Conservation (phyloP, 1,284 basidiomycete species). For the Ganoderma meredithae region DNA sequence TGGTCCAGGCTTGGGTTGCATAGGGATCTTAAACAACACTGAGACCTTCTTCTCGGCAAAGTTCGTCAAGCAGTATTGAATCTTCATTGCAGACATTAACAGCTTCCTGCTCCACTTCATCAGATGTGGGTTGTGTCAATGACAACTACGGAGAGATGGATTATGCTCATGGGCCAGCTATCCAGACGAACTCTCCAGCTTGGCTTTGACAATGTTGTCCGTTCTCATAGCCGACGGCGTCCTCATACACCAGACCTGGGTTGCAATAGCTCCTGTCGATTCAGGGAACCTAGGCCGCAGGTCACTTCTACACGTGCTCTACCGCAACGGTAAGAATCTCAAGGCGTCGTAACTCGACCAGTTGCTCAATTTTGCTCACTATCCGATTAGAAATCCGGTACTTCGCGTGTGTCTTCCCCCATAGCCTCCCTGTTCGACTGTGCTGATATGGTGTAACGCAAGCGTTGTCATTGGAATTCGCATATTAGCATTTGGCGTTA, state of each 20-base stretch:
- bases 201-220: constrained; percentile 1
- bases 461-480: background rate
- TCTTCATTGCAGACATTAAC: background rate
- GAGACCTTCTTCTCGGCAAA: background rate
- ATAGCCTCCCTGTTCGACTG: background rate
- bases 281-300: background rate
- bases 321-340: background rate
- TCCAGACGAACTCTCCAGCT: background rate
- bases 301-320: background rate
- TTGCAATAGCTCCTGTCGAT: background rate
- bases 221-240: background rate
- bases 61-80: background rate
- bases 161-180: background rate
- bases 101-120: background rate
- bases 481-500: background rate
- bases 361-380: background rate
- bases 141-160: background rate
- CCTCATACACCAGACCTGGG: background rate
- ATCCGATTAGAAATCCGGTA: background rate
- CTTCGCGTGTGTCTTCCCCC: background rate
- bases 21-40: background rate
- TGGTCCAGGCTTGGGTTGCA: background rate
- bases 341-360: background rate
- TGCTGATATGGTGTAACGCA: background rate
- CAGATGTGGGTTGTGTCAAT: background rate